Base-by-base conservation (phyloP, 2,329 filamentous ascomycete species). In the Knufia petricola region DNA sequence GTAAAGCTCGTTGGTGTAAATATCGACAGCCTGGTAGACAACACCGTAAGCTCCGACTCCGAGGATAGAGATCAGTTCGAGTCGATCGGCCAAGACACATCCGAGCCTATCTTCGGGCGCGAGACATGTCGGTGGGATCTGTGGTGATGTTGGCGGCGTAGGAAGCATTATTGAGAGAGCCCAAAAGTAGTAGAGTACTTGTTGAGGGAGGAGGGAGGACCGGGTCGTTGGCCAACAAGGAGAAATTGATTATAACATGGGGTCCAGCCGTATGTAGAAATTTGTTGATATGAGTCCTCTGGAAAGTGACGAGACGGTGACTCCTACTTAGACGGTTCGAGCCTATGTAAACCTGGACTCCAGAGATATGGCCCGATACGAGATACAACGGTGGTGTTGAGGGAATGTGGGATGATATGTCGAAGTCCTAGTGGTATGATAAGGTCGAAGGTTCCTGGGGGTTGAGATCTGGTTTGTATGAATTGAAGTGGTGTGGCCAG, bases 31-130 rank as follows among this genome's bases (percentile, higher is more conserved):
- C 56, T 82, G 81, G 72, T 96, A 96, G 21, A 98, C 92, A 36
- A 95, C 89, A 56, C 92, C 92, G 68, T 98, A 98, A 50, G 92
- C 92, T 59, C 92, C 92, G 44, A 90, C 86, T 56, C 92, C 92
- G 54, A 96, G 77, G 59, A 96, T 86, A 54, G 81, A 79, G 55
- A 82, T 87, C 61, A 96, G 74, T 70, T 90, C 83, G 59, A 95
- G 77, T 64, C 85, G 82, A 64, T 84, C 84, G 59, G 86, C 86
- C 57, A 96, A 77, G 58, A 90, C 75, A 59, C 82, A 80, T 66
- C 90, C 89, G 74, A 96, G 70, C 63, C 88, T 82, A 64, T 89
- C 86, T 76, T 95, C 86, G 36, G 89, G 87, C 49, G 79, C 69
- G 60, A 77, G 71, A 53, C 79, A 81, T 48, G 75, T 68, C 46